A percentile compares a stretch with the other conserved stretches of the same genome.
These are phyloP conservation scores for Blastocystis sp. DNA, from an alignment of 352 stramenopile genomes.

Conservation along the genomic window DNA sequence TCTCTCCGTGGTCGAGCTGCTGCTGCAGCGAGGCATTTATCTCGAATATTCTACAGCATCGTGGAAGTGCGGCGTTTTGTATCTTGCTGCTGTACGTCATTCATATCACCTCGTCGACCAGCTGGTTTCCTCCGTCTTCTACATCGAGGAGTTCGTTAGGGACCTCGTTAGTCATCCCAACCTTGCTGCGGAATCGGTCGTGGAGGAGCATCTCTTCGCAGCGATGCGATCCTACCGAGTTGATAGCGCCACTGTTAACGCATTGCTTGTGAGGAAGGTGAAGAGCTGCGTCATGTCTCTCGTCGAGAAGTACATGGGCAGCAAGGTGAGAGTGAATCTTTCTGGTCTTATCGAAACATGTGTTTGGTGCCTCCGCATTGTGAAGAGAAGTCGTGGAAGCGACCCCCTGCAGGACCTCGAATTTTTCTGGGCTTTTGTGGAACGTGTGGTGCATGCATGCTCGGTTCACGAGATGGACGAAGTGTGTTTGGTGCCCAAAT, in stretches of 20 bases:
- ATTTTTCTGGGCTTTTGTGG: constrained; percentile 18
- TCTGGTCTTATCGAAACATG: constrained; percentile 2
- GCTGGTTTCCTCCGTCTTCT: not conserved
- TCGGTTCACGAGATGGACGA: not conserved
- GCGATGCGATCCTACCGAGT: not conserved
- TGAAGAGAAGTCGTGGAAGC: not conserved
- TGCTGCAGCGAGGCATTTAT: not conserved
- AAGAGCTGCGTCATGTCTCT: not conserved
- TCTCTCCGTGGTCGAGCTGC: not conserved
- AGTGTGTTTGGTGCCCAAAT: not conserved
- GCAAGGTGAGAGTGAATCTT: not conserved
- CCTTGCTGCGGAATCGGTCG: not conserved
- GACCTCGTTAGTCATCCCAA: not conserved
- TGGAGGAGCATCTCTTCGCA: not conserved
- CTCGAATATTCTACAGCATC: not conserved
- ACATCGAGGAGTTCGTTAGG: not conserved
- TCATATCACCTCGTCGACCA: not conserved
- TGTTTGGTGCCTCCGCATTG: not conserved
- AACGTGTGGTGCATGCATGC: not conserved
- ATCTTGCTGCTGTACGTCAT: not conserved
- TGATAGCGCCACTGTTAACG: not conserved
- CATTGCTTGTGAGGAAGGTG: not conserved
- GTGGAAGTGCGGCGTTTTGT: not conserved
- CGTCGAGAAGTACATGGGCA: not conserved
- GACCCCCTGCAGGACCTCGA: not conserved